Percentiles rank a stretch among this genome's conserved stretches.
These are phyloP conservation scores for Trichoderma virens DNA, from an alignment of 495 filamentous ascomycete genomes.

Conservation along the genomic window DNA sequence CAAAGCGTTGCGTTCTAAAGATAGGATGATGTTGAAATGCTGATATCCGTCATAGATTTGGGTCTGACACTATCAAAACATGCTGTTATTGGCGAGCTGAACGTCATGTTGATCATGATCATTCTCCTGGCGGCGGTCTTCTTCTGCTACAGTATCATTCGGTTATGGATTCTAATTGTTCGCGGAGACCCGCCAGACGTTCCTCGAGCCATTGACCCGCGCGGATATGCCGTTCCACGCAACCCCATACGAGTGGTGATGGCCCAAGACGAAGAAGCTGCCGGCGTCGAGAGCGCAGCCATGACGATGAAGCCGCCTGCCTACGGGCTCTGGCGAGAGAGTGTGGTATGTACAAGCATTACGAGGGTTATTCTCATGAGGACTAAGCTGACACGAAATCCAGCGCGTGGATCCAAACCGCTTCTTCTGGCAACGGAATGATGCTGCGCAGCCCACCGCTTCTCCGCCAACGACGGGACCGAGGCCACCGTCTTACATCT, in stretches of 20 bases:
- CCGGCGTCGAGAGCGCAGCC: slow-evolving; percentile 41
- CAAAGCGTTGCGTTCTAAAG: not conserved
- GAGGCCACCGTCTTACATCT: slow-evolving; percentile 63
- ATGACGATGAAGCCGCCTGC: slow-evolving; percentile 66
- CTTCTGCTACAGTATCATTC: slow-evolving; percentile 70
- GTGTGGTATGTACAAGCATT: slow-evolving; percentile 56
- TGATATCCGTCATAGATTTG: slow-evolving; percentile 44
- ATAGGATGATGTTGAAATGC: slow-evolving; percentile 9
- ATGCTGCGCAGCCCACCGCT: slow-evolving; percentile 20
- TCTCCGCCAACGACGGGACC: slow-evolving; percentile 19
- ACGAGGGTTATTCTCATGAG: not conserved
- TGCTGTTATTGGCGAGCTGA: slow-evolving; percentile 53
- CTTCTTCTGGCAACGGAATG: slow-evolving; percentile 67
- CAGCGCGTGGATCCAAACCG: slow-evolving; percentile 72
- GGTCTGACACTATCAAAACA: slow-evolving; percentile 55
- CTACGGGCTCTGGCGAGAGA: slow-evolving; percentile 79
- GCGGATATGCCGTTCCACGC: slow-evolving; percentile 52
- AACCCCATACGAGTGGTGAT: slow-evolving; percentile 56
- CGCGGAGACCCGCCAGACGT: slow-evolving; percentile 22
- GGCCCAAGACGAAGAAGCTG: slow-evolving; percentile 54
- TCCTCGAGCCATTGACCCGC: slow-evolving; percentile 37
- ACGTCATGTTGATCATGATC: slow-evolving; percentile 67
- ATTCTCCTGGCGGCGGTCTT: slow-evolving; percentile 65
- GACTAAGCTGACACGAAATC: slow-evolving; percentile 14
- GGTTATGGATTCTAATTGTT: slow-evolving; percentile 57